Percentiles rank a stretch among this genome's conserved stretches.
phyloP scores from a whole-genome alignment of 371 early-diverging fungal species.

The Haplosporangium sp. region DNA sequence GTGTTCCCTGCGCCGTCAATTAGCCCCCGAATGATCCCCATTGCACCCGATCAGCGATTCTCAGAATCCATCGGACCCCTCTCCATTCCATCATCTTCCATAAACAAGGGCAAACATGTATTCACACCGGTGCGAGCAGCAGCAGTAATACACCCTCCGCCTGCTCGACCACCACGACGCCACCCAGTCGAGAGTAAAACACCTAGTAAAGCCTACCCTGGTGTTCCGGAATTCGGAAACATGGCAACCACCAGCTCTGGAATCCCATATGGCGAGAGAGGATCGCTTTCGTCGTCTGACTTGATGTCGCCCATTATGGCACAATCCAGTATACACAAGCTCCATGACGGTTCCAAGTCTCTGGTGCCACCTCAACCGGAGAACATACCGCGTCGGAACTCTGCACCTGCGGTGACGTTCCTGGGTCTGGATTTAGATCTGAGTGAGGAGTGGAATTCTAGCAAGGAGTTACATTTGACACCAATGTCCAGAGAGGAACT shows the following conservation, averaged over 20 bases:
- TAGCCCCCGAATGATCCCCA: too few relatives aligned
- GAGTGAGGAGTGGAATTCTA: background rate
- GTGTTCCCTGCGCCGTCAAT: background rate
- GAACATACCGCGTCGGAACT: background rate
- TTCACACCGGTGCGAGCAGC: background rate
- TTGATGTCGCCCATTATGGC: background rate
- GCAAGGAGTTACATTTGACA: background rate
- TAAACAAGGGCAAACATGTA: background rate
- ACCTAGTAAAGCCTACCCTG: background rate
- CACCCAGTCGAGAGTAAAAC: constrained; percentile 5
- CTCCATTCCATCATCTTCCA: background rate
- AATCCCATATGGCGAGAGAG: background rate
- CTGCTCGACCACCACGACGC: constrained; percentile 12
- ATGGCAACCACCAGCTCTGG: background rate
- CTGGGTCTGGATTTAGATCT: background rate
- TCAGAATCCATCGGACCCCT: too few relatives aligned
- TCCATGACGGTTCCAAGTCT: background rate
- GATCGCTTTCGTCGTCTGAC: background rate
- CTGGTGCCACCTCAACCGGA: background rate
- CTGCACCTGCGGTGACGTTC: background rate
- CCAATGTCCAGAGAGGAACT: too few relatives aligned
- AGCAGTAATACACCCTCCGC: background rate
- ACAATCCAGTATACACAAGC: background rate
- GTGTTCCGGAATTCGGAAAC: background rate
- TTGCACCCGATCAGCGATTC: too few relatives aligned